A percentile compares a stretch with the other conserved stretches of the same genome.
Evolutionary conservation across 2,329 filamentous ascomycete genomes (phyloP).

Genomic region (Furcasterigmium furcatum): DNA sequence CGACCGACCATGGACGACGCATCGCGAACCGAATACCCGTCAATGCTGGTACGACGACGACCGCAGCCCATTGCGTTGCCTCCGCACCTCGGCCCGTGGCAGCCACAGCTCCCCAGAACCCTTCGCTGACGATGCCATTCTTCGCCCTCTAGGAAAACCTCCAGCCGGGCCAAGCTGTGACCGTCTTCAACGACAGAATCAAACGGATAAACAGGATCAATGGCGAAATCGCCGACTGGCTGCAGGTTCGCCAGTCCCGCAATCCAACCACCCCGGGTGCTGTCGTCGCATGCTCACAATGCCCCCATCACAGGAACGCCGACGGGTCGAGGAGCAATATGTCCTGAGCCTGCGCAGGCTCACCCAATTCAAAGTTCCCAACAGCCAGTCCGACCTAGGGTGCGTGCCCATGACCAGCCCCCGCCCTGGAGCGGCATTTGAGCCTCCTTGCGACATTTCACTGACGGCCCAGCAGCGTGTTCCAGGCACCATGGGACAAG

Average conservation of each 20-base stretch:
- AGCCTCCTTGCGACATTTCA: neutral
- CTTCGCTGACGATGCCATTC: constrained; percentile 11
- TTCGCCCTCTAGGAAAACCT: constrained; percentile 62
- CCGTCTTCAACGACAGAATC: constrained; percentile 80
- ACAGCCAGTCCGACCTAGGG: constrained; percentile 81
- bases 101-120: too few relatives aligned
- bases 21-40: constrained; percentile 86
- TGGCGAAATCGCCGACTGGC: constrained; percentile 90
- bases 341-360: constrained; percentile 79
- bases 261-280: neutral
- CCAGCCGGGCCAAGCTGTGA: constrained; percentile 77
- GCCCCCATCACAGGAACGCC: constrained; percentile 68
- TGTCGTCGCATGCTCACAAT: constrained; percentile 3
- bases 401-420: too few relatives aligned
- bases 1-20: constrained; percentile 65
- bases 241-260: constrained; percentile 64
- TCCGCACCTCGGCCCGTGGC: too few relatives aligned
- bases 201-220: constrained; percentile 85
- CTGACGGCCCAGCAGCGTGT: constrained; percentile 60
- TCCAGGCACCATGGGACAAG: constrained; percentile 86
- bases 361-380: constrained; percentile 68
- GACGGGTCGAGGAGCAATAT: constrained; percentile 88
- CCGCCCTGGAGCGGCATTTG: too few relatives aligned
- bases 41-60: constrained; percentile 75
- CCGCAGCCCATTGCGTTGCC: constrained; percentile 3